A percentile compares a stretch with the other conserved stretches of the same genome.
These are phyloP conservation scores for Salvia splendens DNA, from an alignment of 257 asterid species.

Conservation along the genomic window DNA sequence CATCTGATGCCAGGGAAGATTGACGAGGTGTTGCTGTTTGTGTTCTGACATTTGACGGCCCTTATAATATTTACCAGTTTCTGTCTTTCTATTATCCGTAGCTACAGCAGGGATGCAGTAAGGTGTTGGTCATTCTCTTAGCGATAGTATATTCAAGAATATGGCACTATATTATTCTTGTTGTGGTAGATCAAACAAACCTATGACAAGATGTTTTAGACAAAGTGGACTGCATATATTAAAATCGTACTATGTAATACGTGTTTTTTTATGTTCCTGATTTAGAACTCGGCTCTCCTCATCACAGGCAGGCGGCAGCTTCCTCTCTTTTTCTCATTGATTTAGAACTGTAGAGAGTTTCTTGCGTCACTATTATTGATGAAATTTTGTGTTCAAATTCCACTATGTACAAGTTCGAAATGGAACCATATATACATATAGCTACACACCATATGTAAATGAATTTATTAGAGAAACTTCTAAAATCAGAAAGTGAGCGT, in stretches of 20 bases:
- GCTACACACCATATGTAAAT: no score
- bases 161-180: not conserved
- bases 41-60: conserved; percentile 28
- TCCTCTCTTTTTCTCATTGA: no score
- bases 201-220: not conserved
- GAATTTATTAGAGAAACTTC: no score
- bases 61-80: not conserved
- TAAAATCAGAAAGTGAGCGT: conserved; percentile 33
- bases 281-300: not conserved
- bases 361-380: not conserved
- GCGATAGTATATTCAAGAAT: conserved; percentile 14
- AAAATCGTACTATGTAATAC: not conserved
- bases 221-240: conserved; percentile 10
- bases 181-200: not conserved
- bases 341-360: no score
- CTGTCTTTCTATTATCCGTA: not conserved
- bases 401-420: no score
- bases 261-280: not conserved
- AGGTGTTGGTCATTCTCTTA: conserved; percentile 16
- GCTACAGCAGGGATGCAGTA: conserved; percentile 13
- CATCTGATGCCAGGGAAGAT: conserved; percentile 22
- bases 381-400: not conserved
- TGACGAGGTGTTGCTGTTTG: conserved; percentile 13
- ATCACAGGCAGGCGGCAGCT: no score
- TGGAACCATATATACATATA: no score